A percentile compares a stretch with the other conserved stretches of the same genome.
Evolutionary conservation across 148 eudicot genomes (phyloP).

Genomic region (Spergularia bocconei): DNA sequence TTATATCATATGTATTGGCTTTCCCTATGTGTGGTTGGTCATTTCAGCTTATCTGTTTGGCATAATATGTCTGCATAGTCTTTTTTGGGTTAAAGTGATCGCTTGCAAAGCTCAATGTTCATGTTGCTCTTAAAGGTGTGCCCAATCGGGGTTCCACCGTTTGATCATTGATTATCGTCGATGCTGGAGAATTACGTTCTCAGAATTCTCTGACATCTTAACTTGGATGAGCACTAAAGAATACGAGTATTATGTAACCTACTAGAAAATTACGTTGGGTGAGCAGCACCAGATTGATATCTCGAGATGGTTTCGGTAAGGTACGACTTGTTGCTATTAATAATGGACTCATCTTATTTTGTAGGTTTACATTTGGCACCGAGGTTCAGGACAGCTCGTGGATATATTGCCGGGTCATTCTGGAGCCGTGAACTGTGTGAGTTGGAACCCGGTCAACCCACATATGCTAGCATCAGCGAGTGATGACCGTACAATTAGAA

Average conservation of each 20-base stretch:
- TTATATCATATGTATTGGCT: neutral
- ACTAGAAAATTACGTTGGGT: neutral
- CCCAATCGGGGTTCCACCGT: too few species aligned
- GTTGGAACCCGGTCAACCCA: conserved; percentile 81
- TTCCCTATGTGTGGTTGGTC: neutral
- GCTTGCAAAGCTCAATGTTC: too few species aligned
- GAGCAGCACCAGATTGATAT: neutral
- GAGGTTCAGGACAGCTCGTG: conserved; percentile 62
- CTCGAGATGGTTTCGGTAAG: neutral
- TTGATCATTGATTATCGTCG: too few species aligned
- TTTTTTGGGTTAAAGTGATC: too few species aligned
- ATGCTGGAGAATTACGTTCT: too few species aligned
- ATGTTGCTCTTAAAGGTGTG: too few species aligned
- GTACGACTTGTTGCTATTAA: too few species aligned
- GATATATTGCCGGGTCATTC: conserved; percentile 67
- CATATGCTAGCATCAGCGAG: conserved; percentile 91
- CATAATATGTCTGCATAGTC: too few species aligned
- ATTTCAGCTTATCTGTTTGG: neutral
- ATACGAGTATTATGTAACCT: neutral
- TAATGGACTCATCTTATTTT: neutral
- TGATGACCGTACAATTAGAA: conserved; percentile 76
- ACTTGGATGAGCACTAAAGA: neutral
- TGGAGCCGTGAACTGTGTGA: conserved; percentile 77
- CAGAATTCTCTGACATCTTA: neutral
- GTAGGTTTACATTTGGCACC: conserved; percentile 93